Evolutionary conservation across 1,139 yeast genomes (phyloP).

Genomic region (Pneumocystis jirovecii): DNA sequence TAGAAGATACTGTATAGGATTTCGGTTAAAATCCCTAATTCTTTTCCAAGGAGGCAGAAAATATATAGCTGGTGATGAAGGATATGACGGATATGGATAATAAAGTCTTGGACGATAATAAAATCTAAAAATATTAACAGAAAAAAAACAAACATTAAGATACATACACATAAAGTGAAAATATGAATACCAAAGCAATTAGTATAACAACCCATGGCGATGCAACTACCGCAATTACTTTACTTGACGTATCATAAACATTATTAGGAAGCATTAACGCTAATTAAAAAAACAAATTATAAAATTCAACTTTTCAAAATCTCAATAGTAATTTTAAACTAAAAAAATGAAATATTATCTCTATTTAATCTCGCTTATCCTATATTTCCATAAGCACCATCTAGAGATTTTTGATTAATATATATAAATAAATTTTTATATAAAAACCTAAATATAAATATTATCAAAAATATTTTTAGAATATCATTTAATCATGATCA

Average conservation of each 20-base stretch:
- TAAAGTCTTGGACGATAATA: conserved; percentile 8
- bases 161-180: neutral
- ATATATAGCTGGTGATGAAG: conserved; percentile 5
- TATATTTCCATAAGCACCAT: no score
- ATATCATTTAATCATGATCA: neutral
- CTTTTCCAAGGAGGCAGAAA: conserved; percentile 5
- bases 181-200: neutral
- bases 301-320: neutral
- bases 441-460: neutral
- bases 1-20: conserved; percentile 4
- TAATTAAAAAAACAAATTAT: neutral
- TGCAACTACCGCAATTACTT: neutral
- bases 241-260: neutral
- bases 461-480: neutral
- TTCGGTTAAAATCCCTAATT: conserved; percentile 1
- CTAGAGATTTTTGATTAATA: neutral
- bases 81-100: conserved; percentile 7
- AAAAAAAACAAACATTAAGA: neutral
- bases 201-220: neutral
- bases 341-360: no score
- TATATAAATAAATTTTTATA: no score
- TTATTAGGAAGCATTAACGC: neutral
- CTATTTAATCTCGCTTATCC: no score
- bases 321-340: no score
- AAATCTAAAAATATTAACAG: neutral